Percentiles rank a stretch among this genome's conserved stretches.
Evolutionary conservation across 148 eudicot species (phyloP).

Genomic region (Persicaria maculosa): DNA sequence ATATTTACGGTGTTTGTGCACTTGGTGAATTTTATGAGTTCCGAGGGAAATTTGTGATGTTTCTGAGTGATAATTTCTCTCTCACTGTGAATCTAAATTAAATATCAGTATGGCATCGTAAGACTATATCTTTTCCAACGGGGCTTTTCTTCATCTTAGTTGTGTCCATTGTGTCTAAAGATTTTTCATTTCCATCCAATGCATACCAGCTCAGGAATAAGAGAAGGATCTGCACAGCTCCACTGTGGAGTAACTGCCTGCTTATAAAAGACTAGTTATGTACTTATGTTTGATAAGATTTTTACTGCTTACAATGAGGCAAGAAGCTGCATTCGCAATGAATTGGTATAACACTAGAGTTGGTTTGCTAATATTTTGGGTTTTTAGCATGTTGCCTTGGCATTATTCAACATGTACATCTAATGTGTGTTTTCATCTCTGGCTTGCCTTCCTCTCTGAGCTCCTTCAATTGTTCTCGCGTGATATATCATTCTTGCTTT

Average conservation of each 20-base stretch:
- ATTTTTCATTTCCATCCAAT: neutral
- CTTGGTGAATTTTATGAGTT: neutral
- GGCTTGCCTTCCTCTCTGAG: neutral
- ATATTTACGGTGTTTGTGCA: neutral
- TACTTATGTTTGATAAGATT: conserved; percentile 68
- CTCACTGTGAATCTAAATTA: neutral
- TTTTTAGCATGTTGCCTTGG: neutral
- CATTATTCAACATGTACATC: neutral
- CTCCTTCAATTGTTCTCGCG: neutral
- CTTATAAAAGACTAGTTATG: conserved; percentile 69
- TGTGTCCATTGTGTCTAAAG: neutral
- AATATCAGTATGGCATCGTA: neutral
- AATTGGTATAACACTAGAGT: conserved; percentile 45
- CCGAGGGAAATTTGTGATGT: neutral
- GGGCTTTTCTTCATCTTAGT: neutral
- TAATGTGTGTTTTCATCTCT: neutral
- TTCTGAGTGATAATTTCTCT: neutral
- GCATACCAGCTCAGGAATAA: conserved; percentile 84
- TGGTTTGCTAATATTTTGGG: neutral
- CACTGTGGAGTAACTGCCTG: conserved; percentile 53
- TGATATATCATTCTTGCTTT: neutral
- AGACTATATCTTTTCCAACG: neutral
- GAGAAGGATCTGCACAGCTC: conserved; percentile 79
- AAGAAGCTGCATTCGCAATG: conserved; percentile 77
- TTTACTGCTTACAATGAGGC: conserved; percentile 86